Evolutionary conservation across 805 yeast species (phyloP), one percentile per base, ranked within the genome.

Genomic region (Lachancea quebecensis): DNA sequence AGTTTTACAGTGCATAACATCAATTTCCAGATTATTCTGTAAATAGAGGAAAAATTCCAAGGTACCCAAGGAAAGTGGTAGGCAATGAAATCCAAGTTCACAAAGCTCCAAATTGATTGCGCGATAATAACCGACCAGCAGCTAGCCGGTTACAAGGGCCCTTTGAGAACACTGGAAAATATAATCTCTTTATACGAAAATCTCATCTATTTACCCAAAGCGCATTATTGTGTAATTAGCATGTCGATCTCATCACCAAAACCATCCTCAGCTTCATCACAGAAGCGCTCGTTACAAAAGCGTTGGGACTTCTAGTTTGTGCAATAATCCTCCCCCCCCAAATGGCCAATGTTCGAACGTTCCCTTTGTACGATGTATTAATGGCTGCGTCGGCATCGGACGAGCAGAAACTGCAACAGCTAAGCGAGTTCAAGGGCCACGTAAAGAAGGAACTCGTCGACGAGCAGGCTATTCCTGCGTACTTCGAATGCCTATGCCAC

Each of bases 401-500:
- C 16, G 51, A 51, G 9, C 50, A 50, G 18, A 58, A 56, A 47
- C 29, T 56, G 7, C 37, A 41, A 10, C 27, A 57, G 12, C 44
- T 65, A 17, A 54, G 54, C 2, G 47, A 49, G 37, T 62, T 65
- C 39, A 65, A 64, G 52, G 66, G 65, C 17, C 68, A 63, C 46
- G 63, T 65, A 1, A 65, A 65, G 50, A 61, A 61, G 39, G 67
- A 63, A 35, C 51, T 58, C 25, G 61, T 65, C 0, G 47, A 63
- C 37, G 49, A 55, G 11, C 47, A 49, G 9, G 44, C 47, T 5
- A 52, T 61, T 3, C 54, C 45, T 8, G 39, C 46, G 10, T 65
- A 64, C 46, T 57, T 64, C 29, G 50, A 51, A 6, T 53, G 61
- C 3, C 39, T 64, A 38, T 46, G 60, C 40, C 48, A 36, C 14